Evolutionary conservation across 306 rosid species (phyloP).

Genomic region (Rosa rugosa): DNA sequence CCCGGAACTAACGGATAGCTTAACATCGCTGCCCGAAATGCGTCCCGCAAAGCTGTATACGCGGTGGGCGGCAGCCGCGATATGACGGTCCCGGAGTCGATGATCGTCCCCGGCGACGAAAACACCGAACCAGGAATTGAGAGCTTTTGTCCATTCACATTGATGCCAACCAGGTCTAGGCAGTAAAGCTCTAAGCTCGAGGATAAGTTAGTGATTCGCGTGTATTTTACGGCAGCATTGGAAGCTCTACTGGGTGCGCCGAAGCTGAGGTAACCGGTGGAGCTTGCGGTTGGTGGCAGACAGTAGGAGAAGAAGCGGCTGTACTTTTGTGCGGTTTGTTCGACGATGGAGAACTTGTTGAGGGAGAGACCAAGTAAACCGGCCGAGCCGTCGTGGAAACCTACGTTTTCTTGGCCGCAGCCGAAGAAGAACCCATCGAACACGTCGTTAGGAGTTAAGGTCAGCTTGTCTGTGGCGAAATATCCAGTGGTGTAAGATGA

Average conservation of each 20-base stretch:
- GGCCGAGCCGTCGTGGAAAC: slow-evolving; percentile 38
- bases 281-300: too few species aligned
- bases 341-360: too few species aligned
- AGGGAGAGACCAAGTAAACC: too few species aligned
- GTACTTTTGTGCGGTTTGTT: too few species aligned
- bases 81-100: slow-evolving; percentile 26
- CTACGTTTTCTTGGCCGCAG: slow-evolving; percentile 72
- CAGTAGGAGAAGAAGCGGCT: too few species aligned
- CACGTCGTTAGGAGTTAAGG: slow-evolving; percentile 23
- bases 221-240: too few species aligned
- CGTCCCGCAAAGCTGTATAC: background rate
- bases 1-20: slow-evolving; percentile 3
- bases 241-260: too few species aligned
- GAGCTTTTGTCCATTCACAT: slow-evolving; percentile 33
- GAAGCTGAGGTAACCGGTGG: too few species aligned
- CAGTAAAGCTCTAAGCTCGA: too few species aligned
- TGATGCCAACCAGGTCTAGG: slow-evolving; percentile 3
- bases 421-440: slow-evolving; percentile 51
- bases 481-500: slow-evolving; percentile 51
- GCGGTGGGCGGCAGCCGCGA: slow-evolving; percentile 19
- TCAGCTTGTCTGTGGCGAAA: slow-evolving; percentile 49
- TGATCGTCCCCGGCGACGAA: slow-evolving; percentile 10
- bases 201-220: too few species aligned
- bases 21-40: slow-evolving; percentile 15
- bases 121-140: slow-evolving; percentile 26